Evolutionary conservation across 169 alveolate species (phyloP), one percentile per base, ranked within the genome.

Genomic region (Miamiensis avidus): DNA sequence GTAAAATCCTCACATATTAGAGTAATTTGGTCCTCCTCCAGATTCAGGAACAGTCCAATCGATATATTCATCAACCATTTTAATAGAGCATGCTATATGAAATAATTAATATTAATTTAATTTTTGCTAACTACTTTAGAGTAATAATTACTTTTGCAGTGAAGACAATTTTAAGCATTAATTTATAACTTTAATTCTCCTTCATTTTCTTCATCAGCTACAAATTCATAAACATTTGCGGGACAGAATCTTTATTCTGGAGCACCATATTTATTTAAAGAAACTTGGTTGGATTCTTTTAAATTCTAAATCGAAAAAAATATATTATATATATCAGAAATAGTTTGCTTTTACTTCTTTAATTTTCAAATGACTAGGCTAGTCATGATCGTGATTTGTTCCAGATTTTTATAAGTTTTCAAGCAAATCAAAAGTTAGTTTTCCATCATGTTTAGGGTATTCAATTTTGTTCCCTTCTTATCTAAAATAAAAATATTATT

Each of bases 41-140:
- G 98, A 98, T 86, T 97, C 98, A 16, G 99, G 99, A 64, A 93
- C 96, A 29, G 96, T 95, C 99, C 99, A 97, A 34, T 93, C 91
- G 74, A 97, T 95, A 89, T 87, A 97, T 34, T 95, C 95, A 77
- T 89, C 75, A 1, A 95, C 96, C 78, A 95, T 90, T 81, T 91
- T 90, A 4, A 85, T 85, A 32, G 34, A 77, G 74, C 87, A 82
- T 49, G 69, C 69, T 49, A 11, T 49, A 11, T 49, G 20, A 49
- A 49, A 49, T 11, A 49, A 64, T 28, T 29, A 34, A 34, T 79
- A 28, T 25, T 25, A 73, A 15, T 29, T 34, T 49, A 65, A n/a
- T 34, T 79, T 0, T n/a, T 26, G 34, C 29, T 16, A 28, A 28
- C 29, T 0, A 79, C 16, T n/a, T 49, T 28, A 64, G 28, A 1